Evolutionary conservation across 768 basidiomycete genomes (phyloP), one percentile per base, ranked within the genome.

Genomic region (Podaxis sp.): DNA sequence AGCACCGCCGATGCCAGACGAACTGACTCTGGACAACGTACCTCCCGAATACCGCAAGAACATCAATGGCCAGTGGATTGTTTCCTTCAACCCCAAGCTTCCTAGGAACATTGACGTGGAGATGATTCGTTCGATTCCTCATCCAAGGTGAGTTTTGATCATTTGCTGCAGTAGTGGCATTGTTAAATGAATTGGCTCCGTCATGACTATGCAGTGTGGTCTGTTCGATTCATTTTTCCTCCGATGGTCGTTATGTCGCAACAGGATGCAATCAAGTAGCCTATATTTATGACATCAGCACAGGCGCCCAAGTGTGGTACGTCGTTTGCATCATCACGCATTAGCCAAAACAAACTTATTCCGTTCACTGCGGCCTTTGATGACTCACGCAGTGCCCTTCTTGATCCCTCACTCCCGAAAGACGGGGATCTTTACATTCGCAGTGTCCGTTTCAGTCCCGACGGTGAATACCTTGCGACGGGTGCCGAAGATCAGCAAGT

Each of bases 201-300:
- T 36, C 39, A 6, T 33, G 33, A 8, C 19, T 49, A 22, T 51
- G 24, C 59, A 83, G 83, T 68, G 81, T 83, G 8, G 83, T 84
- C 2, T 99, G 96, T 74, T 98, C 95, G 72, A 95, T 98, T 7
- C 86, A 90, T 60, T 97, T 99, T 75, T 96, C 95, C 13, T 87
- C 89, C 22, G 95, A 99, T 71, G 96, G 96, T 17, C 93, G 92
- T 73, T 92, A 81, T 68, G 83, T 99, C 49, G 96, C 96, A 30
- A 97, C 96, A 11, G 96, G 96, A 12, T 99, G 96, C 77, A 99
- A 99, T 76, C 84, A 93, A 46, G 93, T 94, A 0, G 94, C 95
- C 19, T 95, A 97, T 74, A 95, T 99, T 61, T 98, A 92, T 73
- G 94, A 98, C 72, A 91, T 90, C 28, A 91, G 91, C 76, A 90